Evolutionary conservation across 2,329 filamentous ascomycete species (phyloP).

Genomic region (Penicillium verrucosum): DNA sequence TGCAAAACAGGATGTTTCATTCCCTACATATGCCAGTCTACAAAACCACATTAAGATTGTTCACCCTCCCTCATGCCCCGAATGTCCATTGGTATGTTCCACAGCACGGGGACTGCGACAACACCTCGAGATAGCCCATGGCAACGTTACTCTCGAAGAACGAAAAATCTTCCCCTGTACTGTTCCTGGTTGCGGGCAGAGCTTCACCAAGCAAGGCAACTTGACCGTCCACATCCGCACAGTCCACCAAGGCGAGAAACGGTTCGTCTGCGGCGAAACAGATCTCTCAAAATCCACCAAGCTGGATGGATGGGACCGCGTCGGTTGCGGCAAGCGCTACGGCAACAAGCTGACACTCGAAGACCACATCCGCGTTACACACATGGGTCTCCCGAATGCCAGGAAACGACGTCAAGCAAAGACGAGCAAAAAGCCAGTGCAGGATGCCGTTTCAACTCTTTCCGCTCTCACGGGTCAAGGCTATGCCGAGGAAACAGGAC

Average conservation of each 20-base stretch:
- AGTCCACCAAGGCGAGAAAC: conserved; percentile 68
- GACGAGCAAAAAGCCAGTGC: conserved; percentile 12
- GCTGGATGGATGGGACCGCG: conserved; percentile 62
- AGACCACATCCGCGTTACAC: conserved; percentile 78
- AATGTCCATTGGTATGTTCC: conserved; percentile 67
- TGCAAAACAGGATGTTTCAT: conserved; percentile 50
- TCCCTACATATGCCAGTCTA: conserved; percentile 69
- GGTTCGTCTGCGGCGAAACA: conserved; percentile 74
- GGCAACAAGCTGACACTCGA: conserved; percentile 74
- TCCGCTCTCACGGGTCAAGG: conserved; percentile 55
- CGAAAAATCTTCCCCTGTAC: conserved; percentile 66
- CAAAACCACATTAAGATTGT: conserved; percentile 69
- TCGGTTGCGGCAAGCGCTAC: conserved; percentile 72
- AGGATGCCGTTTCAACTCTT: conserved; percentile 33
- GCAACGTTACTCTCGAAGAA: conserved; percentile 56
- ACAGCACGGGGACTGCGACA: conserved; percentile 66
- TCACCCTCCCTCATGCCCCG: conserved; percentile 69
- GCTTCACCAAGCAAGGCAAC: conserved; percentile 81
- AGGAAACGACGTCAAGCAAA: conserved; percentile 38
- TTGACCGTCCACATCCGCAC: conserved; percentile 74
- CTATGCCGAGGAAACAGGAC: conserved; percentile 50
- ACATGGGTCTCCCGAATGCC: conserved; percentile 60
- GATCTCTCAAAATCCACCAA: conserved; percentile 58
- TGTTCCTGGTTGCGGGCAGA: conserved; percentile 65
- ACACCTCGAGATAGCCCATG: conserved; percentile 77